Percentiles rank a stretch among this genome's conserved stretches.
These are phyloP conservation scores for Phytophthora melonis DNA, from an alignment of 352 stramenopile species.

Conservation along the genomic window DNA sequence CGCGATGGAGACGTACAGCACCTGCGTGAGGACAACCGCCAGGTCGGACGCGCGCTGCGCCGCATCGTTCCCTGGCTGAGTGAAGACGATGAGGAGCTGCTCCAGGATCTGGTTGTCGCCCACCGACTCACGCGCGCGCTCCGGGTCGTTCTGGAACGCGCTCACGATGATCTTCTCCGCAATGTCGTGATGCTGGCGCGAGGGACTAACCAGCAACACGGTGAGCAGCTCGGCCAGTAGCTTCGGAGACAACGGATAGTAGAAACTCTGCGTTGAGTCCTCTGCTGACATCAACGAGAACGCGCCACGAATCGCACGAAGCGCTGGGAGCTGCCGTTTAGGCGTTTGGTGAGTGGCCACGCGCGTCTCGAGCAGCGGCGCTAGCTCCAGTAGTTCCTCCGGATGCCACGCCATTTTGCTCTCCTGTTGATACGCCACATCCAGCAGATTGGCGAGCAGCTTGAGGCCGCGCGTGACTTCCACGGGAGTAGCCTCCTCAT, in stretches of 20 bases:
- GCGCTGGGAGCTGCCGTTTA: constrained; percentile 53
- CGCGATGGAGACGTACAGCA: constrained; percentile 60
- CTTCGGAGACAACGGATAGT: constrained; percentile 59
- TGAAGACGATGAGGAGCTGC: constrained; percentile 74
- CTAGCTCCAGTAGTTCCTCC: constrained; percentile 40
- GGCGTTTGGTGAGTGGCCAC: constrained; percentile 47
- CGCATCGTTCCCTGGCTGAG: constrained; percentile 44
- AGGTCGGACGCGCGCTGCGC: constrained; percentile 33
- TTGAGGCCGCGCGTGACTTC: constrained; percentile 48
- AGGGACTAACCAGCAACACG: constrained; percentile 65
- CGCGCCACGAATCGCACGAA: constrained; percentile 53
- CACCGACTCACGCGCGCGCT: constrained; percentile 53
- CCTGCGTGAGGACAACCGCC: constrained; percentile 54
- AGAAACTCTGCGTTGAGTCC: constrained; percentile 24
- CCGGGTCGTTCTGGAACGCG: constrained; percentile 54
- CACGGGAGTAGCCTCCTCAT: constrained; percentile 20
- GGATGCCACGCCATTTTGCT: constrained; percentile 37
- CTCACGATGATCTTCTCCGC: constrained; percentile 60
- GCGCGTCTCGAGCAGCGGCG: constrained; percentile 36
- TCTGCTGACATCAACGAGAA: constrained; percentile 29
- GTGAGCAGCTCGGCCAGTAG: constrained; percentile 74
- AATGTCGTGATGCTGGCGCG: constrained; percentile 42
- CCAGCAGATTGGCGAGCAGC: constrained; percentile 59
- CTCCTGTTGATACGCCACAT: constrained; percentile 35
- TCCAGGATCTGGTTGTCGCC: constrained; percentile 71